phyloP scores from a whole-genome alignment of 495 filamentous ascomycete genomes.

The Parathielavia hyrcaniae region DNA sequence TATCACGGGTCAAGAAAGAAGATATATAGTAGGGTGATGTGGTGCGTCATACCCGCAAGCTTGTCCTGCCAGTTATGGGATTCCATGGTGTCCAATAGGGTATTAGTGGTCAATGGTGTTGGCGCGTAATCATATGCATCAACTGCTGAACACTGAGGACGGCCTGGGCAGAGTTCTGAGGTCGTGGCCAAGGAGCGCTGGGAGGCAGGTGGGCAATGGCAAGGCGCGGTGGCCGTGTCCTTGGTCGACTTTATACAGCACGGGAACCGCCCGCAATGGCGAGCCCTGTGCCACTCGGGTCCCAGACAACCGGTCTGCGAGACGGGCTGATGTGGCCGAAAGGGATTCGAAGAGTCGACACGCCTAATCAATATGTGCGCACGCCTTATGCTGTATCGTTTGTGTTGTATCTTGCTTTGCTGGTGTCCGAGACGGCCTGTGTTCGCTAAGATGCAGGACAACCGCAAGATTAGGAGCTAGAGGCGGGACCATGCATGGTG shows the following conservation, averaged over 20 bases:
- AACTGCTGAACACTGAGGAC: background rate
- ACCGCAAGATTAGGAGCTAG: constrained; percentile 35
- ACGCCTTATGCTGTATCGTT: constrained; percentile 11
- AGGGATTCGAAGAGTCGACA: constrained; percentile 34
- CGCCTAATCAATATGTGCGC: constrained; percentile 23
- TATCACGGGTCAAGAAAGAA: no score
- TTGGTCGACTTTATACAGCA: constrained; percentile 16
- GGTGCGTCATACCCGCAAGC: constrained; percentile 24
- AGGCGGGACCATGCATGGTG: constrained; percentile 43
- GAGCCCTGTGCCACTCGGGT: constrained; percentile 16
- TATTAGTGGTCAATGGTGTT: background rate
- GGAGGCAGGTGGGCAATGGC: constrained; percentile 1
- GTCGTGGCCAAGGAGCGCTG: background rate
- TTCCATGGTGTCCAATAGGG: constrained; percentile 16
- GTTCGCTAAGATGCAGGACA: constrained; percentile 40
- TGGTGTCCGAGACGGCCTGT: constrained; percentile 24
- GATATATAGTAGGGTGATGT: background rate
- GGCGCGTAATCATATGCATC: no score
- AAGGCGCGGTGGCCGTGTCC: constrained; percentile 13
- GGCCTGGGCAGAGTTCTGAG: background rate
- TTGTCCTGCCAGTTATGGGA: constrained; percentile 27
- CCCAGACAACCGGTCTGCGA: constrained; percentile 17
- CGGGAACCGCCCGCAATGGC: background rate
- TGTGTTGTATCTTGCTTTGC: constrained; percentile 16
- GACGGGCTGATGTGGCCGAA: constrained; percentile 36